Evolutionary conservation across 306 rosid species (phyloP), one percentile per base, ranked within the genome.

Genomic region (Quercus variabilis): DNA sequence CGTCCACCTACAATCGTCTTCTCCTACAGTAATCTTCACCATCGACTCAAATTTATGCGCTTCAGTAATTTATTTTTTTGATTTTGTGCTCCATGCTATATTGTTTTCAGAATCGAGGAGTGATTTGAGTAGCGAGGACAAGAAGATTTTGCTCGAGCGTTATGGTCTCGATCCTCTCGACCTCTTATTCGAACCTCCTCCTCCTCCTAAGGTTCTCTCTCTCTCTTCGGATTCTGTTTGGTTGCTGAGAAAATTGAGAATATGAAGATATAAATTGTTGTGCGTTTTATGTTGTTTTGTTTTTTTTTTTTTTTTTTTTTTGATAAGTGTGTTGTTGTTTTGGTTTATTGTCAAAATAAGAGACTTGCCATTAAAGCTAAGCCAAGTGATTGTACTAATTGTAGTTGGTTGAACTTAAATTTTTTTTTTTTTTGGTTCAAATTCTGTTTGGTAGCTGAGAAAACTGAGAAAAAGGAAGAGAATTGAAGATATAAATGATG

Each of bases 101-200:
- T 56, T 49, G 46, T 75, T 70, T 69, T 69, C 78, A 89, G 92
- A 91, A 82, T 82, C 88, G 19, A 86, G 75, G 52, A 86, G 85
- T 74, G 86, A 87, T 74, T 72, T 90, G 84, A 86, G 85, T 30
- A 87, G 78, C 26, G 86, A 85, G 74, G 87, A 88, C 65, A 90
- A 87, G 87, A 88, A 77, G 76, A 33, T 86, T 79, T 86, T 96
- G 78, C 86, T 90, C 84, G 97, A 96, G 86, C 81, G 73, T 52
- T 93, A 93, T 76, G 98, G 98, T 75, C 88, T 91, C 64, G 90
- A 96, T 81, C 96, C 99, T 51, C 92, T 90, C 55, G 96, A 84
- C 55, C 73, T 78, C 85, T 86, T 92, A 68, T 84, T 97, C 62
- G 92, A 87, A 76, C 79, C 94, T 23, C 76, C 94, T 23, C 76